These are phyloP conservation scores for Aspergillus sp. DNA, from an alignment of 2,329 filamentous ascomycete species.

Conservation along the genomic window DNA sequence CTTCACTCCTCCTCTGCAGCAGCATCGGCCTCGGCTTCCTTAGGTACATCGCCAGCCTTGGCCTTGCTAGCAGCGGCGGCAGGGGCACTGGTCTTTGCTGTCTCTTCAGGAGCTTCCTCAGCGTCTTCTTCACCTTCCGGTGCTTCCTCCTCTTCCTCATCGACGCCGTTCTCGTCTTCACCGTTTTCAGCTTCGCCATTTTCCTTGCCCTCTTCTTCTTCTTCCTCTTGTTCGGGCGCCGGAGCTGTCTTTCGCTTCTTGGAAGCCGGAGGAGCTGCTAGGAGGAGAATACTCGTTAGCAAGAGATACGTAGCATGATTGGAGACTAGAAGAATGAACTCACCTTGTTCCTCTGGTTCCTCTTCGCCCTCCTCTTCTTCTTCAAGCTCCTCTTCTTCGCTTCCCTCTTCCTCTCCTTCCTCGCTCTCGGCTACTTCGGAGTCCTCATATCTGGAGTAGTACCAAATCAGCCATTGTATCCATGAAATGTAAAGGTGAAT, in stretches of 20 bases:
- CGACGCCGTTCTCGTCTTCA: constrained; percentile 20
- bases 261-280: constrained; percentile 27
- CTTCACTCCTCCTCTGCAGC: constrained; percentile 29
- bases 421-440: constrained; percentile 28
- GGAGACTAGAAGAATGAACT: not conserved
- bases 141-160: constrained; percentile 22
- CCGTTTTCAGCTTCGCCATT: constrained; percentile 25
- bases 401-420: constrained; percentile 30
- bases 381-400: constrained; percentile 29
- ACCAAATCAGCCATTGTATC: not conserved
- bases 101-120: constrained; percentile 31
- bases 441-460: constrained; percentile 37
- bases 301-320: not conserved
- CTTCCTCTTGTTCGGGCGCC: constrained; percentile 19
- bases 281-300: constrained; percentile 1
- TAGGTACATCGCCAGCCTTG: constrained; percentile 33
- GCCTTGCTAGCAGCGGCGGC: constrained; percentile 36
- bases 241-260: constrained; percentile 38
- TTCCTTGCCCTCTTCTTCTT: constrained; percentile 17
- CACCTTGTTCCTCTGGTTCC: constrained; percentile 27
- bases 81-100: constrained; percentile 37
- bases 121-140: constrained; percentile 21
- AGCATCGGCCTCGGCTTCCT: constrained; percentile 37
- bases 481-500: not conserved
- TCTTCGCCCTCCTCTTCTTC: constrained; percentile 33